Evolutionary conservation across 495 filamentous ascomycete genomes (phyloP).

Genomic region (Talaromyces nanjingensis): DNA sequence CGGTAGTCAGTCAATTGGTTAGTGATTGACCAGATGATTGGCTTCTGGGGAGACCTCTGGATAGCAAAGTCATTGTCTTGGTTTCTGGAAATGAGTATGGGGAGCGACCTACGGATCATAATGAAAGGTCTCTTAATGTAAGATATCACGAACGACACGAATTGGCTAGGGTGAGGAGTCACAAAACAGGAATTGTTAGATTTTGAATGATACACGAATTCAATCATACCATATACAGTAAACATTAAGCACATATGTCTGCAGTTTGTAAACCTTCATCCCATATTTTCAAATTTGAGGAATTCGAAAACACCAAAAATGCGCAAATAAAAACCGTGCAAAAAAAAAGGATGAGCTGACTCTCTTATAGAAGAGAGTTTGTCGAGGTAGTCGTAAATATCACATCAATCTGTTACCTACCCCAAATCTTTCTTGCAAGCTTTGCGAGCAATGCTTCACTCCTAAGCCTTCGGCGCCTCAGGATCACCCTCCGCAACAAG

Average conservation of each 20-base stretch:
- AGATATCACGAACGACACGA: not conserved
- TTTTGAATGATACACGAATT: not conserved
- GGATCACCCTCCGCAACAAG: slow-evolving; percentile 66
- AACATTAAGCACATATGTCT: not conserved
- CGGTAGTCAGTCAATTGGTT: not conserved
- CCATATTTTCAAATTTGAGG: not conserved
- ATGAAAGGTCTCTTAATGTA: not conserved
- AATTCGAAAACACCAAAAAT: not conserved
- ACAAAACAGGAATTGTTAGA: not conserved
- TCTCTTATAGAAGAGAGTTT: not conserved
- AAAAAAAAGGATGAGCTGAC: not conserved
- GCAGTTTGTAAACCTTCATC: not conserved
- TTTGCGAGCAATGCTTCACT: not conserved
- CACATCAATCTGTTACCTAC: not conserved
- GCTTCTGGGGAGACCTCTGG: not conserved
- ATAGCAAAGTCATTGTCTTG: not conserved
- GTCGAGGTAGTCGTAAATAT: not conserved
- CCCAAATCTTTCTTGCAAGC: not conserved
- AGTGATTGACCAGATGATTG: not conserved
- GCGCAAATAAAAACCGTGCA: not conserved
- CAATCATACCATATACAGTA: not conserved
- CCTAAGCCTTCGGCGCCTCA: slow-evolving; percentile 38
- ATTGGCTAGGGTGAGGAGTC: not conserved
- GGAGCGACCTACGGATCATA: not conserved
- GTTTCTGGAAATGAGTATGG: not conserved